phyloP scores from a whole-genome alignment of 163 green algal genomes.

The Trebouxiophyceae sp. region DNA sequence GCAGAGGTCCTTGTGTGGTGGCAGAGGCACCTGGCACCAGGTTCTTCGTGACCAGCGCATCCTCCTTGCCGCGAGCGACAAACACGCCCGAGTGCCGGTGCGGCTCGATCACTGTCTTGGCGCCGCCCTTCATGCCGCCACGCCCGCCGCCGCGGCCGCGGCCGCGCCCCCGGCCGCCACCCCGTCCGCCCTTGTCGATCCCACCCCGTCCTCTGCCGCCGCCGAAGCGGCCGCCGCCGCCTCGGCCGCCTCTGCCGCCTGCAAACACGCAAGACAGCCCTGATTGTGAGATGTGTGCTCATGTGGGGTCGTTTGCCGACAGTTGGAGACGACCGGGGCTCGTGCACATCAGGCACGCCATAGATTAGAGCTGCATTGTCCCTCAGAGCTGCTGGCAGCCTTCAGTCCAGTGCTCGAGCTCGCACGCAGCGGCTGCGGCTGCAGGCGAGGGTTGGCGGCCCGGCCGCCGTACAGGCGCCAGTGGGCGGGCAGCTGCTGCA shows the following conservation, averaged over 20 bases:
- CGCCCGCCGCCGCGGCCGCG: conserved; percentile 25
- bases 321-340: too few relatives aligned
- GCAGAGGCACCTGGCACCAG: conserved; percentile 87
- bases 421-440: too few relatives aligned
- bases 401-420: too few relatives aligned
- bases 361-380: too few relatives aligned
- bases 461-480: too few relatives aligned
- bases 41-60: conserved; percentile 92
- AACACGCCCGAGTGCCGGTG: conserved; percentile 95
- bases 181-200: conserved; percentile 6
- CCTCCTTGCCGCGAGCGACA: conserved; percentile 97
- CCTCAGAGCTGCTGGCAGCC: too few relatives aligned
- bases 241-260: conserved; percentile 22
- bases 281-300: not conserved
- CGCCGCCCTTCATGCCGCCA: conserved; percentile 25
- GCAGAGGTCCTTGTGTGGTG: too few relatives aligned
- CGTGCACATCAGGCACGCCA: too few relatives aligned
- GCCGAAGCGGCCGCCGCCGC: conserved; percentile 20
- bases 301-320: too few relatives aligned
- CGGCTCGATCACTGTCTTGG: conserved; percentile 80
- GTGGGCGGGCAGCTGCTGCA: too few relatives aligned
- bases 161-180: conserved; percentile 16
- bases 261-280: not conserved
- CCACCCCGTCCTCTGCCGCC: conserved; percentile 21
- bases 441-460: too few relatives aligned